Base-by-base conservation (phyloP, 2,329 filamentous ascomycete species). In the Hirsutella rhossiliensis region DNA sequence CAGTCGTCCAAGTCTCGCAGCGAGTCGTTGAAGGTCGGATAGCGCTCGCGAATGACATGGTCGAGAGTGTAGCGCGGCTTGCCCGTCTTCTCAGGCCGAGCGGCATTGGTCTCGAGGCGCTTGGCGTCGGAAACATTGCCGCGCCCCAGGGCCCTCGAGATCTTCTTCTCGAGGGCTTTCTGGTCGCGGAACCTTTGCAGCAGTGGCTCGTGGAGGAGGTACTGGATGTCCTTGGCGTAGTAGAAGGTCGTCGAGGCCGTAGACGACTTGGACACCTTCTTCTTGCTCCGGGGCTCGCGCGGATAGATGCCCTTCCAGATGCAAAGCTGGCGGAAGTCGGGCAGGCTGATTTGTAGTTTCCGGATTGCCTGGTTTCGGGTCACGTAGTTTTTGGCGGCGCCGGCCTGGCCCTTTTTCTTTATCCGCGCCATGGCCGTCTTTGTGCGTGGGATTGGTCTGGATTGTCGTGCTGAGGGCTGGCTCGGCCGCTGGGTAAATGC, bases 231-330 rank as follows among this genome's bases (percentile, higher is more conserved):
- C 72, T 94, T 95, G 61, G 89, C 69, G 60, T 83, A 84, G 68
- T 84, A 84, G 55, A 97, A 98, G 49, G 92, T 98, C 27, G 90
- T 97, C 45, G 84, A 89, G 48, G 84, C 81, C 31, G 86, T 95
- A 23, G 88, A 80, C 47, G 86, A 87, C 67, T 94, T 95, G 61
- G 84, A 87, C 37, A 86, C 92, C 77, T 96, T 96, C 73, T 94
- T 96, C 73, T 88, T 90, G 72, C 84, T 95, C 60, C 92, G 80
- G 51, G 92, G 92, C 72, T 98, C 92, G 59, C 92, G 85, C 52
- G 92, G 92, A 68, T 96, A 98, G 64, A 98, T 97, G 57, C 89
- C 92, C 73, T 97, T 97, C 83, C 95, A 98, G 65, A 98, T 98
- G 71, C 92, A 98, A 62, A 98, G 76, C 69, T 94, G 84, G 68